Percentiles rank a stretch among this genome's conserved stretches.
phyloP scores from a whole-genome alignment of 2,329 filamentous ascomycete genomes.

The Simplicillium aogashimaense region DNA sequence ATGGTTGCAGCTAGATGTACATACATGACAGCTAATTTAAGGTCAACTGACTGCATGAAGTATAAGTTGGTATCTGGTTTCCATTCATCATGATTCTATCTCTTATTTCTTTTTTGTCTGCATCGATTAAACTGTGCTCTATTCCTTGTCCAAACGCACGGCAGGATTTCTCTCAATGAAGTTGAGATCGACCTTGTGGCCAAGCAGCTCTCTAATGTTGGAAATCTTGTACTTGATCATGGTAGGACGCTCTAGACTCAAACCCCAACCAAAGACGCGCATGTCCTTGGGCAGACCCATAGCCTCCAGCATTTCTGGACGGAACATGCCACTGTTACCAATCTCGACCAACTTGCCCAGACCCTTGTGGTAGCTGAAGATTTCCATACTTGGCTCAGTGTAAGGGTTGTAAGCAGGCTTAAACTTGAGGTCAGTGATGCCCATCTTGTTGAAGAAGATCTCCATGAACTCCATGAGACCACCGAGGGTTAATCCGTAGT shows the following conservation, averaged over 20 bases:
- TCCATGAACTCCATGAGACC: slow-evolving; percentile 90
- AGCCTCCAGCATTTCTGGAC: slow-evolving; percentile 90
- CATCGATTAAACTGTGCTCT: slow-evolving; percentile 2
- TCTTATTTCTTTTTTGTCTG: neutral
- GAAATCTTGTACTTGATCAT: slow-evolving; percentile 93
- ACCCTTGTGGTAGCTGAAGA: slow-evolving; percentile 90
- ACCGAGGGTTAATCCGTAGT: slow-evolving; percentile 86
- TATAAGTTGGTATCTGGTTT: slow-evolving; percentile 1
- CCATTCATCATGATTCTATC: slow-evolving; percentile 3
- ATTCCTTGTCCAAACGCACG: slow-evolving; percentile 80
- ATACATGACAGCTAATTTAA: neutral
- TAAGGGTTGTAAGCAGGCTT: slow-evolving; percentile 93
- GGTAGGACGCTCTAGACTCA: slow-evolving; percentile 86
- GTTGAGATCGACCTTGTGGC: slow-evolving; percentile 88
- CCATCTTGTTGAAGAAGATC: slow-evolving; percentile 94
- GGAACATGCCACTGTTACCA: slow-evolving; percentile 97
- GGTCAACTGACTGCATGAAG: neutral
- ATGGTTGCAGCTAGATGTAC: too few species aligned
- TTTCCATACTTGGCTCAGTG: slow-evolving; percentile 96
- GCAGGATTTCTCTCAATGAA: slow-evolving; percentile 91
- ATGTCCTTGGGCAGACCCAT: slow-evolving; percentile 91
- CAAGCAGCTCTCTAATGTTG: slow-evolving; percentile 86
- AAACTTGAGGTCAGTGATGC: slow-evolving; percentile 75
- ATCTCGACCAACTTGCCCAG: slow-evolving; percentile 86
- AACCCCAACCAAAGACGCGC: slow-evolving; percentile 87